A percentile compares a stretch with the other conserved stretches of the same genome.
These are phyloP conservation scores for Candolleomyces aberdarensis DNA, from an alignment of 768 basidiomycete species.

Conservation along the genomic window DNA sequence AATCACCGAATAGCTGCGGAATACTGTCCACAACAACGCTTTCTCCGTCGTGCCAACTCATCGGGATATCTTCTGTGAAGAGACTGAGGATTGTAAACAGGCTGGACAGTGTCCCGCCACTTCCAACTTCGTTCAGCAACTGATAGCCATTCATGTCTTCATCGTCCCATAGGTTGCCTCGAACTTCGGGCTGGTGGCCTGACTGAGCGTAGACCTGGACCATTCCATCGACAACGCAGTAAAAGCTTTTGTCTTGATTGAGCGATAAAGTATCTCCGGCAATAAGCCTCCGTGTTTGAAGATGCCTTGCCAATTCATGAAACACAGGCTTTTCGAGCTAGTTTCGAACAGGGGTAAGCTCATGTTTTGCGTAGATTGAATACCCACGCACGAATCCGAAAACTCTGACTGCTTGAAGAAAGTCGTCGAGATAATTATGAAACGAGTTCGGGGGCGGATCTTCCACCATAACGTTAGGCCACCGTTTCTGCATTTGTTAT, in stretches of 20 bases:
- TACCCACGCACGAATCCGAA: conserved; percentile 78
- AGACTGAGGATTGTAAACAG: conserved; percentile 95
- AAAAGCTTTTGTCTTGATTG: conserved; percentile 92
- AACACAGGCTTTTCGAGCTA: conserved; percentile 94
- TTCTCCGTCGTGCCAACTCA: conserved; percentile 80
- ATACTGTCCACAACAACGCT: conserved; percentile 23
- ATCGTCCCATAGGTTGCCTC: conserved; percentile 67
- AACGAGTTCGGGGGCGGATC: conserved; percentile 68
- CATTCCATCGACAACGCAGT: conserved; percentile 96
- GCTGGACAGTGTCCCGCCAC: conserved; percentile 92
- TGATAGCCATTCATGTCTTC: conserved; percentile 96
- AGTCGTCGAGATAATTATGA: conserved; percentile 97
- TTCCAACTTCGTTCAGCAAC: conserved; percentile 92
- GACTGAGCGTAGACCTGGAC: conserved; percentile 89
- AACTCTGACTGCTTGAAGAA: conserved; percentile 91
- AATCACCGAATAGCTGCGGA: conserved; percentile 1
- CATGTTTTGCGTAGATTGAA: neutral
- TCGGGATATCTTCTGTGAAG: conserved; percentile 92
- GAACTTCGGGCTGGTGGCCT: conserved; percentile 44
- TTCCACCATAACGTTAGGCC: neutral
- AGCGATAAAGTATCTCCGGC: conserved; percentile 94
- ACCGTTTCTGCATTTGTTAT: no score
- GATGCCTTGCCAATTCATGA: conserved; percentile 93
- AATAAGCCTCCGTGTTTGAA: conserved; percentile 92
- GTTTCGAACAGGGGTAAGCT: neutral